phyloP scores from a whole-genome alignment of 148 eudicot genomes.

The Hydrangea macrophylla region DNA sequence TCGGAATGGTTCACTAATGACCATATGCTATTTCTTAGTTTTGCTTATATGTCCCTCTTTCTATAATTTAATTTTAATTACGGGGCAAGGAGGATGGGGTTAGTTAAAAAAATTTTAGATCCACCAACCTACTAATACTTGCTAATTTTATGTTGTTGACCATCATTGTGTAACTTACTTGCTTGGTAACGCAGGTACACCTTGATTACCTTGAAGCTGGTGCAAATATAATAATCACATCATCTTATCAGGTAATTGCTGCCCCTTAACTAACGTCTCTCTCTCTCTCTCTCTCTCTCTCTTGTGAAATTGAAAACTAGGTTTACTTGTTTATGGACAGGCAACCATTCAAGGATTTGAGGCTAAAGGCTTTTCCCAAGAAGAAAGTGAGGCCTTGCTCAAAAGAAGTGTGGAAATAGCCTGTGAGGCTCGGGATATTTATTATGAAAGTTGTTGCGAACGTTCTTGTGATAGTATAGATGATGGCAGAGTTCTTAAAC shows the following conservation, averaged over 20 bases:
- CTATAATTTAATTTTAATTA: no score
- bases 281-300: conserved; percentile 4
- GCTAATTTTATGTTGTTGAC: not conserved
- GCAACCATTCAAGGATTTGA: conserved; percentile 89
- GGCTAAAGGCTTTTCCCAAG: conserved; percentile 76
- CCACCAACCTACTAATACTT: not conserved
- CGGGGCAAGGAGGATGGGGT: not conserved
- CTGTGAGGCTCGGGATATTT: conserved; percentile 75
- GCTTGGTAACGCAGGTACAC: conserved; percentile 63
- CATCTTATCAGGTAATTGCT: conserved; percentile 80
- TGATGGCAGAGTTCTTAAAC: conserved; percentile 53
- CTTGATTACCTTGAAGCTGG: conserved; percentile 99
- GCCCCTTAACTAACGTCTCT: not conserved
- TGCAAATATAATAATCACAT: conserved; percentile 82
- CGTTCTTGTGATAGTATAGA: conserved; percentile 24
- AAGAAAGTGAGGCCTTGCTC: conserved; percentile 77
- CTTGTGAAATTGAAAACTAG: not conserved
- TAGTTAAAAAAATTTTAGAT: conserved; percentile 14
- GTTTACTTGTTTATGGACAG: conserved; percentile 37
- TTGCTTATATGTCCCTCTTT: not conserved
- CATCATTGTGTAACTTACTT: conserved; percentile 9
- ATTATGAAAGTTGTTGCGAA: conserved; percentile 46
- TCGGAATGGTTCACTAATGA: no score
- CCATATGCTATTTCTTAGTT: no score
- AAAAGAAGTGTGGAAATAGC: conserved; percentile 83